Evolutionary conservation across 352 stramenopile species (phyloP), one percentile per base, ranked within the genome.

Genomic region (Stramenopiles sp.): DNA sequence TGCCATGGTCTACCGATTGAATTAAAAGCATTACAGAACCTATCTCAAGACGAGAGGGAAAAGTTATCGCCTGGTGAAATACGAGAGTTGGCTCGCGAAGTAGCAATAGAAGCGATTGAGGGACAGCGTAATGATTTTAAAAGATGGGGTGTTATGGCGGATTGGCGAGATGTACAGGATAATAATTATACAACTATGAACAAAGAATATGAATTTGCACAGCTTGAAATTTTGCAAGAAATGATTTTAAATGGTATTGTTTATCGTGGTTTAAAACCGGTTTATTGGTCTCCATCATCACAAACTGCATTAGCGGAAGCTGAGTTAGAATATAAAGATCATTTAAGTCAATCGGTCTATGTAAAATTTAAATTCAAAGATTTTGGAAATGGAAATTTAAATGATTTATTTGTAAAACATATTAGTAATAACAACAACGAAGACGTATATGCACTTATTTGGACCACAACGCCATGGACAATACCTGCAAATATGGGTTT

Each of bases 401-500:
- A n/a, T n/a, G n/a, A n/a, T n/a, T n/a, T n/a, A n/a, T n/a, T n/a
- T n/a, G n/a, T n/a, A n/a, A n/a, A n/a, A n/a, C n/a, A n/a, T n/a
- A n/a, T n/a, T n/a, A n/a, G 23, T 30, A 31, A 85, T n/a, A 78
- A 84, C 38, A 65, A 92, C 32, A 87, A 87, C 63, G 86, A 93
- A 23, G 30, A 86, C 23, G 79, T 93, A n/a, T 82, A 83, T 7
- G 87, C 86, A 1, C 88, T 92, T 33, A 91, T 98, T 78, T 99
- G 95, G 94, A 99, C 96, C 1, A 99, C 96, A 1, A 99, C 96
- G 78, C 96, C 96, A 1, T 99, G 95, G 95, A 99, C 95, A 29
- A 95, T 99, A 79, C 95, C 94, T 31, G 92, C 94, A 7, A 99
- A 99, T 83, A 86, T 97, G 82, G 95, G 93, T n/a, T 85, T 99